Evolutionary conservation across 2,329 filamentous ascomycete species (phyloP), one percentile per base, ranked within the genome.

Genomic region (Zalaria sp.): DNA sequence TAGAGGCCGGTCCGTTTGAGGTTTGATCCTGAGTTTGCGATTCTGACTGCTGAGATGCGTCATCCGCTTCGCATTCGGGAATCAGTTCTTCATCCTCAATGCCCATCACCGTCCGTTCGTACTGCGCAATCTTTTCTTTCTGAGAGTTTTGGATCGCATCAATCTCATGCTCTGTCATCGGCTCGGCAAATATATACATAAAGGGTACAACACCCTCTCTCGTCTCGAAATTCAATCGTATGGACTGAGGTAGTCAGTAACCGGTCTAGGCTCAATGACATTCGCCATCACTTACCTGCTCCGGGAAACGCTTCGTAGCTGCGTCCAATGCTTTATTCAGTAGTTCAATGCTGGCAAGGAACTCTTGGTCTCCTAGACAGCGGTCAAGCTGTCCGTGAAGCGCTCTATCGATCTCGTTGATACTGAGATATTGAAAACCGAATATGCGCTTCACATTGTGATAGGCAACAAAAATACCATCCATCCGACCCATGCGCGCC

Each of bases 361-460:
- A 96, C 57, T 98, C 91, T 37, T 73, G 66, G 54, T 95, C 80
- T 25, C 93, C 93, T 4, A 93, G 62, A 1, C 62, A 57, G 0
- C 68, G 68, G 52, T 87, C 69, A 0, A 59, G 53, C 39, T 85
- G 81, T 25, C 86, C 87, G 57, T 98, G 93, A n/a, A 98, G 62
- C 0, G 85, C 75, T n/a, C 71, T 57, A 57, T 98, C 91, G 81
- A 98, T 87, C 56, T 98, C 91, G 3, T 75, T 58, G 9, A 96
- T 64, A 45, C 79, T 79, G 46, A 98, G 73, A 57, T 98, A 98
- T 61, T 98, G 91, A 60, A 98, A 98, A 4, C 91, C 91, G 57
- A 98, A 98, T 39, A 98, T 93, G 42, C 88, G 82, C 61, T 88
- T 73, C 2, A 87, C 84, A 58, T 98, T 98, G 67, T 98, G 91